These are phyloP conservation scores for Singerocomus rubriflavus DNA, from an alignment of 1,284 basidiomycete genomes.

Conservation along the genomic window DNA sequence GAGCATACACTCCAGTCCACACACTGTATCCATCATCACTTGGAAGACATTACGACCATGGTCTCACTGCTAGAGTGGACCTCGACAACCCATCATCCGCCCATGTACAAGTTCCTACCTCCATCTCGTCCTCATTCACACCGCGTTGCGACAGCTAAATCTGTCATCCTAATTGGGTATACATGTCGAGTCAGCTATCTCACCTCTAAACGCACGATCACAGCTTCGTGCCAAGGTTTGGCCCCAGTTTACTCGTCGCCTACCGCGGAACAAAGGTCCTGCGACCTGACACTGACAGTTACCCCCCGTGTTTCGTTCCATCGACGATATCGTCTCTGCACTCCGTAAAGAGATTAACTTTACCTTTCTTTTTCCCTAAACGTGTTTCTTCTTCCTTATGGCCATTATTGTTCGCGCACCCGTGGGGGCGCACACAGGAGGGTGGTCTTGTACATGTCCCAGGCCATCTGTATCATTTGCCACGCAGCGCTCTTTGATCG, in stretches of 20 bases:
- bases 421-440: too few relatives aligned
- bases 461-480: too few relatives aligned
- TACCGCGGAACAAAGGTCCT: slow-evolving; percentile 10
- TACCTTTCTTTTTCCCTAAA: too few relatives aligned
- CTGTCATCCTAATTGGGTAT: slow-evolving; percentile 29
- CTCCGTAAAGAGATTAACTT: too few relatives aligned
- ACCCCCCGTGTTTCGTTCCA: slow-evolving; percentile 24
- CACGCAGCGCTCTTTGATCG: too few relatives aligned
- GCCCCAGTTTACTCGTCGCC: neutral
- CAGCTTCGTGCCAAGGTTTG: neutral
- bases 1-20: slow-evolving; percentile 1
- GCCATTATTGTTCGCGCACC: too few relatives aligned
- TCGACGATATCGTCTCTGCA: slow-evolving; percentile 18
- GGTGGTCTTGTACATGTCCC: too few relatives aligned
- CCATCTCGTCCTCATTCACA: slow-evolving; percentile 19
- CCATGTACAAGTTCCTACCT: slow-evolving; percentile 10
- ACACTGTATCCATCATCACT: slow-evolving; percentile 8
- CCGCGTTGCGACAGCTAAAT: slow-evolving; percentile 18
- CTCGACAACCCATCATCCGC: slow-evolving; percentile 10
- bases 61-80: slow-evolving; percentile 19
- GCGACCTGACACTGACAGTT: slow-evolving; percentile 9
- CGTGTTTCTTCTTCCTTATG: too few relatives aligned
- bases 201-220: neutral
- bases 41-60: slow-evolving; percentile 11
- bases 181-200: slow-evolving; percentile 11